Conservation (phyloP, 2,329 filamentous ascomycete genomes). For the Fusarium buharicum region DNA sequence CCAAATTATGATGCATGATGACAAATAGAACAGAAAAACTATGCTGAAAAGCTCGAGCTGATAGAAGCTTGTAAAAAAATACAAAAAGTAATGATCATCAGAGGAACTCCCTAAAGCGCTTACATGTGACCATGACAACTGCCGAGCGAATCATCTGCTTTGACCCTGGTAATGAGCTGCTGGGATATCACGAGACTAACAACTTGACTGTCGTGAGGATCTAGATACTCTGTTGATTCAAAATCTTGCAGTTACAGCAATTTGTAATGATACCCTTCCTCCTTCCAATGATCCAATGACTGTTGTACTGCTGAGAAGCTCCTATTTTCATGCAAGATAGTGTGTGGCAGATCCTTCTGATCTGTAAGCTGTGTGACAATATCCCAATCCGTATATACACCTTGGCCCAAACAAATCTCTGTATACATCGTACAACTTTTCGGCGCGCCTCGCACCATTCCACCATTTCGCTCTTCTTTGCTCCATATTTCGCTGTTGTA, state of each 20-base stretch:
- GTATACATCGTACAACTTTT: constrained; percentile 37
- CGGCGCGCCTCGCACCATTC: constrained; percentile 9
- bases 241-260: constrained; percentile 14
- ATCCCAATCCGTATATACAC: constrained; percentile 38
- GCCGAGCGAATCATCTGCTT: constrained; percentile 5
- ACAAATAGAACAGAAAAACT: constrained; percentile 27
- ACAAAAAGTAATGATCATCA: constrained; percentile 25
- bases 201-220: background rate
- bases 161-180: constrained; percentile 1
- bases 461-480: background rate
- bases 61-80: constrained; percentile 4
- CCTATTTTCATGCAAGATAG: constrained; percentile 13
- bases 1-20: constrained; percentile 29
- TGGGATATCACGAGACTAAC: background rate
- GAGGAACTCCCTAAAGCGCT: background rate
- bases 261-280: constrained; percentile 16
- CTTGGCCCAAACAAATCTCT: constrained; percentile 33
- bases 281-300: constrained; percentile 3
- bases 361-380: constrained; percentile 11
- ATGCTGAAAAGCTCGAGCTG: background rate
- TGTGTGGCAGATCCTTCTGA: constrained; percentile 3
- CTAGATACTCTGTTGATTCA: background rate
- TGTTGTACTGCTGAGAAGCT: constrained; percentile 2
- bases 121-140: background rate
- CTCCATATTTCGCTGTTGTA: background rate